A percentile compares a stretch with the other conserved stretches of the same genome.
Evolutionary conservation across 495 filamentous ascomycete species (phyloP).

Genomic region (Penicillium coprophilum): DNA sequence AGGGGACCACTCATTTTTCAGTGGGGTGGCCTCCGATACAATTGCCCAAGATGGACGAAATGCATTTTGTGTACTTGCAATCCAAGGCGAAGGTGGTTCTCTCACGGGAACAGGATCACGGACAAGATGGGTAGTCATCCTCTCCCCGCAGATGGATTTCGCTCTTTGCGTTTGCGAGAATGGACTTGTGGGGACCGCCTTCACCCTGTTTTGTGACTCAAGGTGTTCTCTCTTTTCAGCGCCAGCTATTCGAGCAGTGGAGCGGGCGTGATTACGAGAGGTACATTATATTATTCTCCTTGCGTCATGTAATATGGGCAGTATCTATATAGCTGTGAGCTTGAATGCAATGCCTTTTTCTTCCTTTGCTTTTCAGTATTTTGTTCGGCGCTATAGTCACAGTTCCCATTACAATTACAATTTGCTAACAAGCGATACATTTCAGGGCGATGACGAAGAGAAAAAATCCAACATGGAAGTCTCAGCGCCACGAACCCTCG

Average conservation of each 20-base stretch:
- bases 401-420: neutral
- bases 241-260: constrained; percentile 39
- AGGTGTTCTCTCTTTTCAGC: constrained; percentile 31
- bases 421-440: constrained; percentile 20
- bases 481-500: constrained; percentile 25
- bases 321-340: constrained; percentile 4
- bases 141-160: constrained; percentile 47
- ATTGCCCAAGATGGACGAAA: constrained; percentile 68
- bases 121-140: constrained; percentile 34
- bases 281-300: constrained; percentile 48
- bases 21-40: constrained; percentile 81
- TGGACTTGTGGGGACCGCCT: constrained; percentile 16
- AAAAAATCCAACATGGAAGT: neutral
- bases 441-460: constrained; percentile 26
- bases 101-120: constrained; percentile 15
- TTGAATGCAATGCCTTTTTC: constrained; percentile 4
- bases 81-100: constrained; percentile 8
- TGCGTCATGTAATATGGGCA: neutral
- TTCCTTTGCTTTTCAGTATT: neutral
- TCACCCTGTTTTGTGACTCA: constrained; percentile 14
- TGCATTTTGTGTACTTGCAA: constrained; percentile 28
- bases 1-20: constrained; percentile 66
- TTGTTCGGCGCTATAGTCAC: neutral
- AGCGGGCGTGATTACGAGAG: constrained; percentile 54
- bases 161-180: constrained; percentile 45